phyloP scores from a whole-genome alignment of 306 rosid genomes.

The Fagus crenata region DNA sequence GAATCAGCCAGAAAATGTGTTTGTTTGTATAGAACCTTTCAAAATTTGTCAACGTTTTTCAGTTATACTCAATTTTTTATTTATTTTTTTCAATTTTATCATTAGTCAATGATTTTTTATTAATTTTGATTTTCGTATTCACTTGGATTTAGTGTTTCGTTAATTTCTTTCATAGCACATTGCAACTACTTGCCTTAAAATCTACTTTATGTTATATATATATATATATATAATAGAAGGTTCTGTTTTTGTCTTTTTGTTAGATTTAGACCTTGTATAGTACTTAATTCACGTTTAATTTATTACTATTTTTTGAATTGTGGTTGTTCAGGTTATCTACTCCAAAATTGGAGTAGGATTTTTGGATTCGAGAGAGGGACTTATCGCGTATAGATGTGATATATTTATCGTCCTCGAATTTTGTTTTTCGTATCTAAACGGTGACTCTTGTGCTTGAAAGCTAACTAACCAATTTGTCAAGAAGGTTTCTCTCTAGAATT shows the following conservation, averaged over 20 bases:
- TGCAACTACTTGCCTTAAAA: too few relatives aligned
- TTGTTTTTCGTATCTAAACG: not conserved
- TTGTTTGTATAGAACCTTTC: too few relatives aligned
- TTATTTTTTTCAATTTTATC: too few relatives aligned
- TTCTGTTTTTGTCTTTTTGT: not conserved
- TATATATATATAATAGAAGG: too few relatives aligned
- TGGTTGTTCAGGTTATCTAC: slow-evolving; percentile 1
- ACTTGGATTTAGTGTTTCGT: too few relatives aligned
- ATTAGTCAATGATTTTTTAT: too few relatives aligned
- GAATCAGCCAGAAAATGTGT: too few relatives aligned
- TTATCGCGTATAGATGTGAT: not conserved
- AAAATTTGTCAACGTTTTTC: too few relatives aligned
- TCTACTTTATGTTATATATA: too few relatives aligned
- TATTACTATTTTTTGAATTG: not conserved
- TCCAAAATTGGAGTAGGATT: not conserved
- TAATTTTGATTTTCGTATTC: too few relatives aligned
- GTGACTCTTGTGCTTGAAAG: slow-evolving; percentile 17
- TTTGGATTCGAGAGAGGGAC: not conserved
- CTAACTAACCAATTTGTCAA: not conserved
- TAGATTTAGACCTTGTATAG: not conserved
- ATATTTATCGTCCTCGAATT: not conserved
- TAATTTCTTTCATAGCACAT: too few relatives aligned
- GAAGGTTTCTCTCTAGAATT: not conserved
- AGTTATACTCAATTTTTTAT: too few relatives aligned
- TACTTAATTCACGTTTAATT: not conserved